Conservation (phyloP, 2,329 filamentous ascomycete species). For the Leptoxyphium fumago region DNA sequence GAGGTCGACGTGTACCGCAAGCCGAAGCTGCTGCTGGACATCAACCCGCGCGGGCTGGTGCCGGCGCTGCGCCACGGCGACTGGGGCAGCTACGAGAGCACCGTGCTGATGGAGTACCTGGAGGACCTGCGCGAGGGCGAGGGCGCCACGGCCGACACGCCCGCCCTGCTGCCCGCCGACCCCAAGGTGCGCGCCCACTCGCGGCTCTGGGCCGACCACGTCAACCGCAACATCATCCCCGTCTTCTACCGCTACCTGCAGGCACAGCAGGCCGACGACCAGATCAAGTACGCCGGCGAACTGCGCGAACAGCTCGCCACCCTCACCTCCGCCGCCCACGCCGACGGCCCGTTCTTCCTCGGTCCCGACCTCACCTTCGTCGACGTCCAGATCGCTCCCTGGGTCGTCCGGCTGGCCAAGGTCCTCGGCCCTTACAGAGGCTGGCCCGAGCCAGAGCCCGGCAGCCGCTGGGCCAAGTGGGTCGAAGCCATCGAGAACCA, state of each 20-base stretch:
- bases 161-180: slow-evolving; percentile 48
- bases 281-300: slow-evolving; percentile 43
- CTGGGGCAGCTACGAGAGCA: slow-evolving; percentile 72
- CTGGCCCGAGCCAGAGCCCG: slow-evolving; percentile 50
- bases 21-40: slow-evolving; percentile 53
- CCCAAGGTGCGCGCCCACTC: slow-evolving; percentile 57
- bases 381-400: slow-evolving; percentile 62
- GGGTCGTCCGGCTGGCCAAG: slow-evolving; percentile 53
- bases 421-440: slow-evolving; percentile 50
- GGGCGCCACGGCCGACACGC: background rate
- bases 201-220: slow-evolving; percentile 68
- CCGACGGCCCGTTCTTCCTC: slow-evolving; percentile 55
- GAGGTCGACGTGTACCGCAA: slow-evolving; percentile 71
- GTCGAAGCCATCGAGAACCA: slow-evolving; percentile 53
- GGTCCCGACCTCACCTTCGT: slow-evolving; percentile 47
- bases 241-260: slow-evolving; percentile 61
- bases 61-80: slow-evolving; percentile 64
- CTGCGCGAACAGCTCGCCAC: slow-evolving; percentile 52
- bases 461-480: slow-evolving; percentile 54
- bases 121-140: slow-evolving; percentile 54
- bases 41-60: slow-evolving; percentile 62
- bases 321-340: slow-evolving; percentile 41
- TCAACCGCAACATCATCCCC: slow-evolving; percentile 63
- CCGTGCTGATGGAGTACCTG: slow-evolving; percentile 74
- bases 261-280: slow-evolving; percentile 44